Conservation (phyloP, 1,284 basidiomycete genomes). For the Marasmius sp. region DNA sequence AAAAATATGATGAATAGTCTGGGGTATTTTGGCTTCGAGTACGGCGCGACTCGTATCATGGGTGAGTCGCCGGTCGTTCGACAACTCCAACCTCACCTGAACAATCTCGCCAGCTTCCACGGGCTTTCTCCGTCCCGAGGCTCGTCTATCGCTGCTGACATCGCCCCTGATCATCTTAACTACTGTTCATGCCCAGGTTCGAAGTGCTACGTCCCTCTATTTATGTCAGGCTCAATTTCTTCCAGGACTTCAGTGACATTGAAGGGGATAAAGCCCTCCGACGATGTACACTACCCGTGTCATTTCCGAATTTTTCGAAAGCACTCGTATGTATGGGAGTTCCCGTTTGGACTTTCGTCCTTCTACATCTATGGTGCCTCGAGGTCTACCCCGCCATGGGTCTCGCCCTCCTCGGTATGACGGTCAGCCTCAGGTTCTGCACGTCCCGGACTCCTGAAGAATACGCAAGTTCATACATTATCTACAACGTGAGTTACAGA, state of each 20-base stretch:
- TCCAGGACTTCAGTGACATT: not conserved
- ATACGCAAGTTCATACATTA: too few relatives aligned
- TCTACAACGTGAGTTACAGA: too few relatives aligned
- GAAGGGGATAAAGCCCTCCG: not conserved
- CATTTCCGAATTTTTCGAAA: not conserved
- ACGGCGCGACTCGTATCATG: not conserved
- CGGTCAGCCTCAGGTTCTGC: too few relatives aligned
- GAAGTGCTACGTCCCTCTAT: too few relatives aligned
- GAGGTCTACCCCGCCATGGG: too few relatives aligned
- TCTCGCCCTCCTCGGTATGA: too few relatives aligned
- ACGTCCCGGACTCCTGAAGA: too few relatives aligned
- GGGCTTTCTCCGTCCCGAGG: not conserved
- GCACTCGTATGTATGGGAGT: not conserved
- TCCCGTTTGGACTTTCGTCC: not conserved
- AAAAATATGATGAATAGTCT: not conserved
- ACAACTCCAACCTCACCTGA: not conserved
- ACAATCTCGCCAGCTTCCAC: not conserved
- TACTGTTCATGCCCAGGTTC: not conserved
- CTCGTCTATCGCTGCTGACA: not conserved
- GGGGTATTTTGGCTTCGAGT: not conserved
- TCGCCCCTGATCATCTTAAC: not conserved
- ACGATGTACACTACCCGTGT: not conserved
- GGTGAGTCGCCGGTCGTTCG: not conserved
- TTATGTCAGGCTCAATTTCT: too few relatives aligned
- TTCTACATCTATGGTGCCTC: not conserved